phyloP scores from a whole-genome alignment of 768 basidiomycete species.

The Cyclocybe aegerita region DNA sequence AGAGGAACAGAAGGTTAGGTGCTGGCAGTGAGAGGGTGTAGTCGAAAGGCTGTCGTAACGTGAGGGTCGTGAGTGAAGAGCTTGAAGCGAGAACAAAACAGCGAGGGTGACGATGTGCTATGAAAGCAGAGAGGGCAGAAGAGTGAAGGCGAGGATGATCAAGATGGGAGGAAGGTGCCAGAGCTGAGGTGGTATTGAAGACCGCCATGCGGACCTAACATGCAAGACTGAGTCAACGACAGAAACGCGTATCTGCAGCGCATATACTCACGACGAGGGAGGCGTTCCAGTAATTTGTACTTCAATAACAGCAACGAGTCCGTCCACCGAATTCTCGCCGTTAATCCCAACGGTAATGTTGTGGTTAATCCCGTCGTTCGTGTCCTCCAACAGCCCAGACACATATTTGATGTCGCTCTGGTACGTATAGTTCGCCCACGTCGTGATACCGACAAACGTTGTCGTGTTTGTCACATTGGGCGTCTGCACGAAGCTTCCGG shows the following conservation, averaged over 20 bases:
- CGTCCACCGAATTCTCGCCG: slow-evolving; percentile 72
- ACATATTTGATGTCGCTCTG: slow-evolving; percentile 66
- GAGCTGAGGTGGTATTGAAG: slow-evolving; percentile 12
- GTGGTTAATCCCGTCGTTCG: slow-evolving; percentile 72
- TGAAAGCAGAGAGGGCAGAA: slow-evolving; percentile 9
- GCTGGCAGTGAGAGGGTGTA: no score
- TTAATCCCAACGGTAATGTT: slow-evolving; percentile 48
- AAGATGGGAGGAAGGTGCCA: slow-evolving; percentile 16
- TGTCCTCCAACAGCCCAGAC: slow-evolving; percentile 68
- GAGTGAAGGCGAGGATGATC: slow-evolving; percentile 3
- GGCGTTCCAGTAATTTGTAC: slow-evolving; percentile 57
- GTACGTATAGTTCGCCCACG: slow-evolving; percentile 71
- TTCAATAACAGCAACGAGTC: slow-evolving; percentile 76
- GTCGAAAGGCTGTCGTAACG: not conserved
- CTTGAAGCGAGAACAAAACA: not conserved
- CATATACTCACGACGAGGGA: slow-evolving; percentile 27
- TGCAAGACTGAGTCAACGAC: not conserved
- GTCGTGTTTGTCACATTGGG: slow-evolving; percentile 53
- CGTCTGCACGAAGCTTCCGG: slow-evolving; percentile 48
- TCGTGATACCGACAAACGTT: slow-evolving; percentile 62
- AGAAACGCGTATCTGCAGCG: not conserved
- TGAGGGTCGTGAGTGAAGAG: not conserved
- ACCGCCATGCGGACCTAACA: slow-evolving; percentile 16
- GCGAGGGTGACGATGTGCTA: not conserved
- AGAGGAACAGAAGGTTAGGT: not conserved